phyloP scores from a whole-genome alignment of 495 filamentous ascomycete species.

The Recurvomyces mirabilis region DNA sequence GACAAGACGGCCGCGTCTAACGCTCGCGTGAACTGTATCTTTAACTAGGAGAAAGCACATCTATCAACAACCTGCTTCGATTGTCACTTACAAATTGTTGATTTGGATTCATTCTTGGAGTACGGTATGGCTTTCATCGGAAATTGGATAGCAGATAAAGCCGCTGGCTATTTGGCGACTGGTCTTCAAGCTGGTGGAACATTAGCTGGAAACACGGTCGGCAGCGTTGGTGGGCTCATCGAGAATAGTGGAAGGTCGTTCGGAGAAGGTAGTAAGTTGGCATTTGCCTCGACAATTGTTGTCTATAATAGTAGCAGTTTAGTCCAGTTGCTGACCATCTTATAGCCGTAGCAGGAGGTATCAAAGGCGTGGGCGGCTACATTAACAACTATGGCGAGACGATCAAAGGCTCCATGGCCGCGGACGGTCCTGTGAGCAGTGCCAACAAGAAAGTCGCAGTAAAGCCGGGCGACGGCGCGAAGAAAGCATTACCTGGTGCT shows the following conservation, averaged over 20 bases:
- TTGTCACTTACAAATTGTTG: too few relatives aligned
- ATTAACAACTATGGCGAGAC: constrained; percentile 20
- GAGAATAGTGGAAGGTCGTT: constrained; percentile 7
- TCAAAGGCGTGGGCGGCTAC: constrained; percentile 16
- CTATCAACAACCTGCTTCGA: too few relatives aligned
- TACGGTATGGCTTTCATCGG: constrained; percentile 15
- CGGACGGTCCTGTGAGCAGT: constrained; percentile 16
- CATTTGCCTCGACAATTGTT: neutral
- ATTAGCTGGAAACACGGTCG: constrained; percentile 16
- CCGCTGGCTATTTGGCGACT: constrained; percentile 13
- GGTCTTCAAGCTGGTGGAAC: constrained; percentile 19
- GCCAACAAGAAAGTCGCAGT: constrained; percentile 15
- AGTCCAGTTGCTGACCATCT: neutral
- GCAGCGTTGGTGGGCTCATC: constrained; percentile 15
- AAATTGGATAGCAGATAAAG: constrained; percentile 11
- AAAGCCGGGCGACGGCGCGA: neutral
- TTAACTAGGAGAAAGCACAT: too few relatives aligned
- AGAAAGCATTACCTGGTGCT: constrained; percentile 10
- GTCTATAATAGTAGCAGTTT: neutral
- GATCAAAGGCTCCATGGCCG: constrained; percentile 12
- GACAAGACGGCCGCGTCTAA: too few relatives aligned
- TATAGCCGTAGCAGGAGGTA: constrained; percentile 13
- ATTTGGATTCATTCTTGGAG: too few relatives aligned
- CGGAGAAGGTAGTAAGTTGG: constrained; percentile 17
- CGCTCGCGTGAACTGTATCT: too few relatives aligned